Percentiles rank a stretch among this genome's conserved stretches.
These are phyloP conservation scores for Neurospora sp. DNA, from an alignment of 495 filamentous ascomycete species.

Conservation along the genomic window DNA sequence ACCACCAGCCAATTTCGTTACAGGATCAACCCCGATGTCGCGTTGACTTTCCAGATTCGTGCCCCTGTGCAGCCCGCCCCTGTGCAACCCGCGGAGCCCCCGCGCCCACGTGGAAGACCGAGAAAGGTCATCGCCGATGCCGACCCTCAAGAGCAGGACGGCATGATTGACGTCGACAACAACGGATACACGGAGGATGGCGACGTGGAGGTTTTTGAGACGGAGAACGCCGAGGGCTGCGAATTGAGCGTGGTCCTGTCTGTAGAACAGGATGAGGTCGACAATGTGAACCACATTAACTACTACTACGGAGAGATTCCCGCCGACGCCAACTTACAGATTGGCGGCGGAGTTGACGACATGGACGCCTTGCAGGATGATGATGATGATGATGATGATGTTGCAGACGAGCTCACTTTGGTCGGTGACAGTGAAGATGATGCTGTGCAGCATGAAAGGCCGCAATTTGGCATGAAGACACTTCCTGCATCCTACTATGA, in stretches of 20 bases:
- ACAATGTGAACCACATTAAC: background rate
- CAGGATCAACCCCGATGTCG: background rate
- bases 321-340: background rate
- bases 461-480: background rate
- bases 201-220: background rate
- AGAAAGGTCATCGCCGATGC: background rate
- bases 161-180: background rate
- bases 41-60: background rate
- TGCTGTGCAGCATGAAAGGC: background rate
- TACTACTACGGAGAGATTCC: background rate
- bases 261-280: background rate
- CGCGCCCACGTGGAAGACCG: background rate
- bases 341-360: background rate
- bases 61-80: background rate
- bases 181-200: background rate
- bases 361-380: background rate
- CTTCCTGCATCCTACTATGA: background rate
- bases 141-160: background rate
- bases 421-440: background rate
- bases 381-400: background rate
- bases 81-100: background rate
- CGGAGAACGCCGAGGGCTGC: background rate
- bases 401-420: background rate
- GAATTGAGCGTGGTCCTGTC: background rate
- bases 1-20: background rate